Percentiles rank a stretch among this genome's conserved stretches.
Evolutionary conservation across 192 early-diverging fungal genomes (phyloP).

Genomic region (Rhizophagus sp.): DNA sequence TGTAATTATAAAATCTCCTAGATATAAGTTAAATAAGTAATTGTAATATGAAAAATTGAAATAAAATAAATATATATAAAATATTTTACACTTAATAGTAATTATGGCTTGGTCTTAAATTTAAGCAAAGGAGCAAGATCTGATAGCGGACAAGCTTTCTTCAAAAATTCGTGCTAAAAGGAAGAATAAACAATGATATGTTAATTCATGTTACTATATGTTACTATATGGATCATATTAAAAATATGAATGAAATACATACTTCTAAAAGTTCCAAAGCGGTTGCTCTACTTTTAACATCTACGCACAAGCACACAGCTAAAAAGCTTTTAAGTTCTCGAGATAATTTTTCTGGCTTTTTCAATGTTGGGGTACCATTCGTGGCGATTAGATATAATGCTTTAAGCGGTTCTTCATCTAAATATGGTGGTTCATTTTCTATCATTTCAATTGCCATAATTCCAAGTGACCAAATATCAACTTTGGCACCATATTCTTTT

Average conservation of each 20-base stretch:
- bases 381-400: conserved; percentile 89
- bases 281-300: conserved; percentile 68
- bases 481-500: conserved; percentile 84
- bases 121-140: conserved; percentile 68
- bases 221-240: neutral
- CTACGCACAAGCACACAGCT: conserved; percentile 66
- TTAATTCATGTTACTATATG: neutral
- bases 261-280: conserved; percentile 71
- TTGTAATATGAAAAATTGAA: no score
- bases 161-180: conserved; percentile 73
- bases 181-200: neutral
- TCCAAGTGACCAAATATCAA: conserved; percentile 92
- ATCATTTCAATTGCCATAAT: conserved; percentile 95
- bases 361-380: conserved; percentile 81
- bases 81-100: neutral
- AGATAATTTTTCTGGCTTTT: conserved; percentile 75
- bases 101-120: conserved; percentile 36
- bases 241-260: conserved; percentile 8
- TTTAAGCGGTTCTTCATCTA: conserved; percentile 77
- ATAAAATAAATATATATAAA: neutral
- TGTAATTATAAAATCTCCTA: no score
- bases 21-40: no score
- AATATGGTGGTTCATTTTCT: conserved; percentile 93
- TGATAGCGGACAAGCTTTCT: conserved; percentile 58
- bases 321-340: conserved; percentile 81